Conservation (phyloP, 768 basidiomycete species). For the Boletus eberwhitei region DNA sequence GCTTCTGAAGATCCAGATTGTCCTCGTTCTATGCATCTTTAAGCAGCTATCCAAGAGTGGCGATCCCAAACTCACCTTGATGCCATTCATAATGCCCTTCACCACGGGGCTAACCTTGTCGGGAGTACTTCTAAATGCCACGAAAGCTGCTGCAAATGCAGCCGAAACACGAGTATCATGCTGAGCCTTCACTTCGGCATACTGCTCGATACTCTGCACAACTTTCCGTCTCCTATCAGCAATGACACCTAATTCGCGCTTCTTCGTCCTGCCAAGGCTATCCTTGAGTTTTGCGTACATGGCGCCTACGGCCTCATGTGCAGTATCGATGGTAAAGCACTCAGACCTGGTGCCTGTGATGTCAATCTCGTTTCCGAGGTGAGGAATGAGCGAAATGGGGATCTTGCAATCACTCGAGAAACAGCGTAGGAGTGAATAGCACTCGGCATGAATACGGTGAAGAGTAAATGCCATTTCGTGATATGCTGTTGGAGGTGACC, state of each 20-base stretch:
- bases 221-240: slow-evolving; percentile 73
- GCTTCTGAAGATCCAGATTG: slow-evolving; percentile 81
- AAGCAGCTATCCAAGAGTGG: slow-evolving; percentile 1
- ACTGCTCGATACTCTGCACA: slow-evolving; percentile 69
- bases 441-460: slow-evolving; percentile 76
- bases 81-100: slow-evolving; percentile 94
- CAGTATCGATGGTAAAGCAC: slow-evolving; percentile 78
- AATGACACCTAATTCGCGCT: slow-evolving; percentile 68
- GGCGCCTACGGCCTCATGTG: slow-evolving; percentile 62
- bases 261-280: slow-evolving; percentile 72
- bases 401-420: slow-evolving; percentile 89
- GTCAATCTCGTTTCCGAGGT: slow-evolving; percentile 74
- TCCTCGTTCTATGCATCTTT: slow-evolving; percentile 68
- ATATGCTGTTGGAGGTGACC: slow-evolving; percentile 71
- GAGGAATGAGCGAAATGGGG: slow-evolving; percentile 72
- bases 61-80: slow-evolving; percentile 65
- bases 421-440: slow-evolving; percentile 71
- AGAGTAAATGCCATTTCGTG: slow-evolving; percentile 88
- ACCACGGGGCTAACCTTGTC: slow-evolving; percentile 95
- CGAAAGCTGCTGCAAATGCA: slow-evolving; percentile 86
- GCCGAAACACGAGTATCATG: slow-evolving; percentile 87
- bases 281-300: slow-evolving; percentile 76
- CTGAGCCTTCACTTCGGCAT: slow-evolving; percentile 76
- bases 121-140: slow-evolving; percentile 82
- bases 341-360: slow-evolving; percentile 59